phyloP scores from a whole-genome alignment of 768 basidiomycete genomes.

The Phaffia australis region DNA sequence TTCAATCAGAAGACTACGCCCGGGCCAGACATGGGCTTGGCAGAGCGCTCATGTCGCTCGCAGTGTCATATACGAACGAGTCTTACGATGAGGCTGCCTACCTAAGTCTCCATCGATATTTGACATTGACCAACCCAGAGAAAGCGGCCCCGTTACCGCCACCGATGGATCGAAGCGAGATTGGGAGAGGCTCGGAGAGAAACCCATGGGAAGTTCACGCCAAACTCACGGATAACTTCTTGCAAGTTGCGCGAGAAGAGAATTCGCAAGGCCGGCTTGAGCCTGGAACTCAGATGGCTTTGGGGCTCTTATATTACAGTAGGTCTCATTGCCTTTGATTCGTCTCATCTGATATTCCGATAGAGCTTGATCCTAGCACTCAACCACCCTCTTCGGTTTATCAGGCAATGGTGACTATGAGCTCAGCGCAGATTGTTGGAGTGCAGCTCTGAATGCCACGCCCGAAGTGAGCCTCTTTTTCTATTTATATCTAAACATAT shows the following conservation, averaged over 20 bases:
- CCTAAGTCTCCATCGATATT: slow-evolving; percentile 73
- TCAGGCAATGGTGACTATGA: slow-evolving; percentile 63
- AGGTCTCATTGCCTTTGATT: not conserved
- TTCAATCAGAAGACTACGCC: not conserved
- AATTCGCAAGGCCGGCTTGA: slow-evolving; percentile 57
- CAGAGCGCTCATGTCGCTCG: slow-evolving; percentile 51
- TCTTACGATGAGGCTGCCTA: slow-evolving; percentile 76
- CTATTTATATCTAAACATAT: not conserved
- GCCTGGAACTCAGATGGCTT: slow-evolving; percentile 81
- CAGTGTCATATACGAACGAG: slow-evolving; percentile 94
- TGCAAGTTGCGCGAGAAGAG: slow-evolving; percentile 70
- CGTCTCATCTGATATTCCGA: not conserved
- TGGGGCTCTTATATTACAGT: slow-evolving; percentile 84
- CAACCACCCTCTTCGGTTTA: not conserved
- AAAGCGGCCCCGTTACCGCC: slow-evolving; percentile 42
- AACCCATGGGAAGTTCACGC: slow-evolving; percentile 69
- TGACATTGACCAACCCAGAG: slow-evolving; percentile 49
- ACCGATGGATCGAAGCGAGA: slow-evolving; percentile 5
- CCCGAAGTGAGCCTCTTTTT: slow-evolving; percentile 49
- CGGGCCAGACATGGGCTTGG: not conserved
- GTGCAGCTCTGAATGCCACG: slow-evolving; percentile 64
- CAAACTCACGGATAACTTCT: slow-evolving; percentile 68
- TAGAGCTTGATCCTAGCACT: not conserved
- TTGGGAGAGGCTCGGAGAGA: not conserved
- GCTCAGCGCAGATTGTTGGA: slow-evolving; percentile 87